phyloP scores from a whole-genome alignment of 495 filamentous ascomycete genomes.

The Penicillium fimorum region DNA sequence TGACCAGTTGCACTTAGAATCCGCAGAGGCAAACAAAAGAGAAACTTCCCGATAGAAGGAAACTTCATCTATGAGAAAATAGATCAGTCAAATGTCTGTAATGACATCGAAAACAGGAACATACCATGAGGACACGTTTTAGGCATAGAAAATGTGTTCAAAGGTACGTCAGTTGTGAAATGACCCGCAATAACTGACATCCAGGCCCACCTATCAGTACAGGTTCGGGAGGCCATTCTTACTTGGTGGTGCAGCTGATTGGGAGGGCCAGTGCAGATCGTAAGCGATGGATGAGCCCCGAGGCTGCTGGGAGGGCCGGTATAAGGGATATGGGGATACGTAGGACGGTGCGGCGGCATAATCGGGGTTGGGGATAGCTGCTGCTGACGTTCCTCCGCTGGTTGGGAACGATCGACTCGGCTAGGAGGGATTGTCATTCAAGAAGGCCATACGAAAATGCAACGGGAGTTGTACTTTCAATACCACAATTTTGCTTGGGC shows the following conservation, averaged over 20 bases:
- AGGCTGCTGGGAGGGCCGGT: neutral
- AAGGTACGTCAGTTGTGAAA: neutral
- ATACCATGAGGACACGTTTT: neutral
- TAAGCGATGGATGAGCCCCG: neutral
- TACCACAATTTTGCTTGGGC: neutral
- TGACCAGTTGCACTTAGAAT: neutral
- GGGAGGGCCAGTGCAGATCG: neutral
- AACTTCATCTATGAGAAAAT: neutral
- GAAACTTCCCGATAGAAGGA: neutral
- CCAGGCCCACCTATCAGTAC: neutral
- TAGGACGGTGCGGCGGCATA: neutral
- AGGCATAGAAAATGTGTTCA: neutral
- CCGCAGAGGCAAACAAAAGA: neutral
- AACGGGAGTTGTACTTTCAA: slow-evolving; percentile 3
- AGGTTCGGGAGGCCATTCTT: neutral
- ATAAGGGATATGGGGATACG: neutral
- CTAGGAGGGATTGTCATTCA: slow-evolving; percentile 3
- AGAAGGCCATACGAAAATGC: neutral
- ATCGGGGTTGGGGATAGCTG: neutral
- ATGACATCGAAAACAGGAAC: neutral
- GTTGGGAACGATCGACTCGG: neutral
- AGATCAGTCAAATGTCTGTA: neutral
- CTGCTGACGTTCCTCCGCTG: neutral
- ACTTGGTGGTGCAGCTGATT: neutral
- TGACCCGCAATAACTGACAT: neutral